Conservation (phyloP, 2,329 filamentous ascomycete genomes). For the Arachnopeziza araneosa region DNA sequence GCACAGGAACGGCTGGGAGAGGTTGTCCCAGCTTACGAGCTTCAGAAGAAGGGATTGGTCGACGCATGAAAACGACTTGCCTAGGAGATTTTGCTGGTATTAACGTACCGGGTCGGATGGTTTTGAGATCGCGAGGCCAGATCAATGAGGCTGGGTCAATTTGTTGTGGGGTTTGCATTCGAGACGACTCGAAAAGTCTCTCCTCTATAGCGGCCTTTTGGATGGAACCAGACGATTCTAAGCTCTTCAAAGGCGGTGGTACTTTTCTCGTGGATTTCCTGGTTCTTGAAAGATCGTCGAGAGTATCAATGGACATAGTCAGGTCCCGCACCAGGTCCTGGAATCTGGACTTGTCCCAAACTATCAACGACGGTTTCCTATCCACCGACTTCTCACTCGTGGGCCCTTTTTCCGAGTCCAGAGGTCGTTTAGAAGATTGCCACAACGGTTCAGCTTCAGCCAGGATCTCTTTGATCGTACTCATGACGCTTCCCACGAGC, state of each 20-base stretch:
- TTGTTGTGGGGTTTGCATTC: constrained; percentile 56
- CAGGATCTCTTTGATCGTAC: constrained; percentile 73
- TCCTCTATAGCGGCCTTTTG: constrained; percentile 29
- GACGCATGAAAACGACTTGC: constrained; percentile 30
- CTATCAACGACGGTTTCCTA: constrained; percentile 50
- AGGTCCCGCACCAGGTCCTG: constrained; percentile 69
- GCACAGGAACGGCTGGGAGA: constrained; percentile 39
- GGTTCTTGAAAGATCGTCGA: constrained; percentile 70
- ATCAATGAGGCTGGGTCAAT: constrained; percentile 51
- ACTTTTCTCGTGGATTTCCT: constrained; percentile 38
- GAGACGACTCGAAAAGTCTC: constrained; percentile 48
- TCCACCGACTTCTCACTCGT: constrained; percentile 27
- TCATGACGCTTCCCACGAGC: constrained; percentile 72
- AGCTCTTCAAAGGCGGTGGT: constrained; percentile 11
- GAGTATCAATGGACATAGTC: constrained; percentile 71
- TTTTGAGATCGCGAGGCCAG: constrained; percentile 32
- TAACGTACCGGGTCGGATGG: constrained; percentile 19
- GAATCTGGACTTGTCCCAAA: constrained; percentile 68
- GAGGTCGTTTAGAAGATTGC: constrained; percentile 48
- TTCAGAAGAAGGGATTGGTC: constrained; percentile 19
- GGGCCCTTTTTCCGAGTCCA: constrained; percentile 18
- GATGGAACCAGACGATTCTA: constrained; percentile 13
- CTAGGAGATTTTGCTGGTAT: constrained; percentile 31
- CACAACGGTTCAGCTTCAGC: constrained; percentile 71
- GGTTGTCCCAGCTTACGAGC: constrained; percentile 18